These are phyloP conservation scores for Solanum corneliomulleri DNA, from an alignment of 257 asterid species.

Conservation along the genomic window DNA sequence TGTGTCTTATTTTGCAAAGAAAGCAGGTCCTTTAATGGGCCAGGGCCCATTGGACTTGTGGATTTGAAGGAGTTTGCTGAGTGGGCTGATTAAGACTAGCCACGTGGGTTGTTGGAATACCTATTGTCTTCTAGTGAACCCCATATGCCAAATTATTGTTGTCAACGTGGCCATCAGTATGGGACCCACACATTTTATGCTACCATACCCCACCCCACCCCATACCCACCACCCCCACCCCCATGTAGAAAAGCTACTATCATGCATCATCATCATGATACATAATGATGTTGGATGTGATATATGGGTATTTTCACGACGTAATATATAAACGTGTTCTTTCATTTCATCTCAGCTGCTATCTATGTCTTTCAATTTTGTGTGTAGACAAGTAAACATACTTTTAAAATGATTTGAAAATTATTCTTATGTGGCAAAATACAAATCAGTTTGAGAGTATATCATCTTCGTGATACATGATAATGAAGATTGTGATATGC, in stretches of 20 bases:
- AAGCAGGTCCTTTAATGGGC: neutral
- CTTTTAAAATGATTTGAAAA: too few relatives aligned
- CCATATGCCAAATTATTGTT: slow-evolving; percentile 1
- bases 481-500: neutral
- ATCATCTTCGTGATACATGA: too few relatives aligned
- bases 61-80: neutral
- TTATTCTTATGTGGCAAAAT: neutral
- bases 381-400: too few relatives aligned
- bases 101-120: slow-evolving; percentile 21
- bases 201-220: neutral
- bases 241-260: neutral
- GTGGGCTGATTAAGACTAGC: slow-evolving; percentile 5
- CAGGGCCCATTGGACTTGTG: neutral
- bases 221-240: neutral
- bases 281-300: neutral
- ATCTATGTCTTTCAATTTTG: neutral
- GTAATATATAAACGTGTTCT: neutral
- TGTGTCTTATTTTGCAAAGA: neutral
- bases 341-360: too few relatives aligned
- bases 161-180: neutral
- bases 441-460: neutral
- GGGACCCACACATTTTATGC: neutral
- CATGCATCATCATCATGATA: neutral
- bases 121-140: slow-evolving; percentile 3
- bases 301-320: neutral